Evolutionary conservation across 176 grass and related monocot genomes (phyloP).

Genomic region (Carex parvula): DNA sequence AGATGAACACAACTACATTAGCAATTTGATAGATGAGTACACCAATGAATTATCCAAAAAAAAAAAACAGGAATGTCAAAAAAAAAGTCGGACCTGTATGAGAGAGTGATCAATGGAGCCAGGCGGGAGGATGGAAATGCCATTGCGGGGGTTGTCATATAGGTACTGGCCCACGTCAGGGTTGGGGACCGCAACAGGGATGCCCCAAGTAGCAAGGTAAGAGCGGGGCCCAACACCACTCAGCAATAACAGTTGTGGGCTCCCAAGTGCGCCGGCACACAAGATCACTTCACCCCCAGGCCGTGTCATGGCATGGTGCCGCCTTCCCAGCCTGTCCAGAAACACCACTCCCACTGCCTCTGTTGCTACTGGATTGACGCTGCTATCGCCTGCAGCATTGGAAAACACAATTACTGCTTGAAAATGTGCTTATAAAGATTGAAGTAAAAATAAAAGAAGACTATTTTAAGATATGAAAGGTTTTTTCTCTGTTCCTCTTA

Average conservation of each 20-base stretch:
- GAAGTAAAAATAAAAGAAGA: neutral
- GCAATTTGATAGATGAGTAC: neutral
- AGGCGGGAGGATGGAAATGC: constrained; percentile 72
- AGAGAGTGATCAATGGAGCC: constrained; percentile 71
- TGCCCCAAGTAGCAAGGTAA: constrained; percentile 59
- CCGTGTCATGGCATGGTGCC: constrained; percentile 55
- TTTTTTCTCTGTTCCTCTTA: neutral
- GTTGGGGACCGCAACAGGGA: constrained; percentile 45
- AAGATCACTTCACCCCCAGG: constrained; percentile 78
- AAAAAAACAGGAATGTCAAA: neutral
- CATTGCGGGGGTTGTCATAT: constrained; percentile 84
- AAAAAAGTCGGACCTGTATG: constrained; percentile 35
- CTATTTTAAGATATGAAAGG: neutral
- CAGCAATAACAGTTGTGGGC: constrained; percentile 66
- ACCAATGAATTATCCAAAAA: neutral
- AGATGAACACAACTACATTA: neutral
- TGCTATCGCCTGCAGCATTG: constrained; percentile 29
- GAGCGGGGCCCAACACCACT: constrained; percentile 61
- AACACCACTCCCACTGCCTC: constrained; percentile 58
- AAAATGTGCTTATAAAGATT: neutral
- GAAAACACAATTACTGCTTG: neutral
- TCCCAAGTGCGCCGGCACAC: constrained; percentile 67
- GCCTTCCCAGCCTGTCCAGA: constrained; percentile 53
- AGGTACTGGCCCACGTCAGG: constrained; percentile 60
- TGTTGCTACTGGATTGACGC: constrained; percentile 19